These are phyloP conservation scores for Galerina marginata DNA, from an alignment of 768 basidiomycete species.

Conservation along the genomic window DNA sequence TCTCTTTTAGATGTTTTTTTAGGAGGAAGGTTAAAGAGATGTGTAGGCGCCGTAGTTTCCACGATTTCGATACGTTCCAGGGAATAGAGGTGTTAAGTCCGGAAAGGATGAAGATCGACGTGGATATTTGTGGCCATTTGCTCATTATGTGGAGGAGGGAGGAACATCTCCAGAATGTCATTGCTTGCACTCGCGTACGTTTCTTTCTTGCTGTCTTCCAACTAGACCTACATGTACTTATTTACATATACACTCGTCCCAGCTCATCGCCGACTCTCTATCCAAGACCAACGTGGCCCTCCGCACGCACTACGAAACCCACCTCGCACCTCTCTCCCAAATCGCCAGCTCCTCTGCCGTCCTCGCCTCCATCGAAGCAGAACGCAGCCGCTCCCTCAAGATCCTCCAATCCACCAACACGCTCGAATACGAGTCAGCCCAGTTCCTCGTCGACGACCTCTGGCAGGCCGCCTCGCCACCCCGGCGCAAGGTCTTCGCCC, in stretches of 20 bases:
- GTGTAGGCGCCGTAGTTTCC: conserved; percentile 66
- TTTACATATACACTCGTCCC: not conserved
- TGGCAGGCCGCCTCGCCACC: conserved; percentile 69
- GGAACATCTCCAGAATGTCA: conserved; percentile 67
- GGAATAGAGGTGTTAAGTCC: conserved; percentile 52
- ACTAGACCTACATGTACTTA: not conserved
- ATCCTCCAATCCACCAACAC: conserved; percentile 67
- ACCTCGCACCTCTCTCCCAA: conserved; percentile 50
- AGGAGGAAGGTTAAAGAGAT: not conserved
- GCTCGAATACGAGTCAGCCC: conserved; percentile 73
- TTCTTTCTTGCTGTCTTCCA: conserved; percentile 8
- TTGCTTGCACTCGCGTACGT: conserved; percentile 62
- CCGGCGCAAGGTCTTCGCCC: conserved; percentile 63
- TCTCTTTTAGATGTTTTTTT: conserved; percentile 14
- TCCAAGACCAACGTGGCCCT: conserved; percentile 60
- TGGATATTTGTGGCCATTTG: conserved; percentile 77
- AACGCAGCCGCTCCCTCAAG: conserved; percentile 54
- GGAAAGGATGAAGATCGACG: conserved; percentile 79
- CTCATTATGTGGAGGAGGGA: conserved; percentile 73
- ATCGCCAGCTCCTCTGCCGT: conserved; percentile 53
- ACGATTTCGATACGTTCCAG: conserved; percentile 59
- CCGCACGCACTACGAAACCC: conserved; percentile 61
- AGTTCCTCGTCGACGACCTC: conserved; percentile 67
- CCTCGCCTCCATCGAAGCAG: conserved; percentile 56
- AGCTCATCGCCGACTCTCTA: conserved; percentile 60